Percentiles rank a stretch among this genome's conserved stretches.
Evolutionary conservation across 2,329 filamentous ascomycete species (phyloP).

Genomic region (Botrytis elliptica): DNA sequence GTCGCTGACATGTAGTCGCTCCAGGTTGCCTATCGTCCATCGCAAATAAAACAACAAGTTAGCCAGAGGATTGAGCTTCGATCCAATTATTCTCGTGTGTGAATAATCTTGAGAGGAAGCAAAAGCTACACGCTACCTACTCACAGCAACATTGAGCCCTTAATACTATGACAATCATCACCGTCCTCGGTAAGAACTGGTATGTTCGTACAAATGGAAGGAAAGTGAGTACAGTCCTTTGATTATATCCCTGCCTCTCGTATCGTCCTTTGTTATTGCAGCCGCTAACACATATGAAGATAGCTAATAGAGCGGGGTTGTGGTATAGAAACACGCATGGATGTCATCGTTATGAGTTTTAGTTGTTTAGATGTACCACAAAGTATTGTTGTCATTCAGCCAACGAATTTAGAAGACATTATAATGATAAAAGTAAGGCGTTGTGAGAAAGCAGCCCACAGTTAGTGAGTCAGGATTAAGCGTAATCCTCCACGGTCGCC

Average conservation of each 20-base stretch:
- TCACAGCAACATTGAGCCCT: not conserved
- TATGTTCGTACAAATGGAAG: not conserved
- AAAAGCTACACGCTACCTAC: not conserved
- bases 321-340: not conserved
- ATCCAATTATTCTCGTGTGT: not conserved
- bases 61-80: not conserved
- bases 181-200: too few relatives aligned
- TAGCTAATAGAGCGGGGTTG: not conserved
- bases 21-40: not conserved
- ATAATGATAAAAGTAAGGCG: not conserved
- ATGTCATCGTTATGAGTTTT: not conserved
- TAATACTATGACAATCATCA: not conserved
- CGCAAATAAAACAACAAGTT: not conserved
- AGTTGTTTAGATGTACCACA: not conserved
- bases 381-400: not conserved
- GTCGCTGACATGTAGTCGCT: not conserved
- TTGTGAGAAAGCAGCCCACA: not conserved
- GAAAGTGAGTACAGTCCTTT: not conserved
- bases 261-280: not conserved
- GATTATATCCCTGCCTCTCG: not conserved
- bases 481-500: slow-evolving; percentile 38
- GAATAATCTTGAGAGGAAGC: not conserved
- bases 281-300: not conserved
- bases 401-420: not conserved
- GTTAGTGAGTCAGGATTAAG: slow-evolving; percentile 28